Evolutionary conservation across 805 yeast genomes (phyloP), one percentile per base, ranked within the genome.

Genomic region (Ogataea siamensis): DNA sequence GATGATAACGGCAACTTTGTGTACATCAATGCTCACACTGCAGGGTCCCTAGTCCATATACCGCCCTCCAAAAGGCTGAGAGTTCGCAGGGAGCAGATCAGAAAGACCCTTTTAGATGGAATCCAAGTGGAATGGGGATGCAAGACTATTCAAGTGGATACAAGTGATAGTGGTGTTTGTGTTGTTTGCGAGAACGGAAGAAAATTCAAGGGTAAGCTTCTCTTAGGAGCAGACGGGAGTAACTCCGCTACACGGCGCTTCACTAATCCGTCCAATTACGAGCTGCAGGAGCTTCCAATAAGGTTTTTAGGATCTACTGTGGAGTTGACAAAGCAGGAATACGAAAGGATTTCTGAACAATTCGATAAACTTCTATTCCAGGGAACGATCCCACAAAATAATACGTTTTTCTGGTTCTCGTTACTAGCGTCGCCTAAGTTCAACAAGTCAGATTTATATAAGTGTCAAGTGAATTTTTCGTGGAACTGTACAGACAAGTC

Each of bases 331-430:
- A 37, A 39, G 9, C 50, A 37, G 15, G 62, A 58, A 34, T 43
- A 43, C 14, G 32, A 44, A 5, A 16, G 14, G 5, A 38, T 58
- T 7, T 40, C 54, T 19, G 29, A 18, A 7, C 40, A 42, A 9
- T 58, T 51, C 34, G 63, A 58, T 37, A 61, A 60, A 7, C 42
- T 58, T 5, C 34, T 57, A 28, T 58, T 58, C 39, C 64, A 57
- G 40, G 63, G 63, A 22, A 57, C 62, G 1, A 52, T 51, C 7
- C 62, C 62, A 5, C 25, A 22, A 7, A 47, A 39, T 28, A 45
- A 49, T 18, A 48, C 57, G 6, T 58, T 57, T 33, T 57, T 57
- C 36, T 58, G 62, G 62, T 55, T 55, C 34, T 56, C 62, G 10
- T 41, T 55, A 15, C 40, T 49, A 10, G 42, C 51, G 4, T 40